Evolutionary conservation across 345 rosid genomes (phyloP).

Genomic region (Limnanthes douglasii): DNA sequence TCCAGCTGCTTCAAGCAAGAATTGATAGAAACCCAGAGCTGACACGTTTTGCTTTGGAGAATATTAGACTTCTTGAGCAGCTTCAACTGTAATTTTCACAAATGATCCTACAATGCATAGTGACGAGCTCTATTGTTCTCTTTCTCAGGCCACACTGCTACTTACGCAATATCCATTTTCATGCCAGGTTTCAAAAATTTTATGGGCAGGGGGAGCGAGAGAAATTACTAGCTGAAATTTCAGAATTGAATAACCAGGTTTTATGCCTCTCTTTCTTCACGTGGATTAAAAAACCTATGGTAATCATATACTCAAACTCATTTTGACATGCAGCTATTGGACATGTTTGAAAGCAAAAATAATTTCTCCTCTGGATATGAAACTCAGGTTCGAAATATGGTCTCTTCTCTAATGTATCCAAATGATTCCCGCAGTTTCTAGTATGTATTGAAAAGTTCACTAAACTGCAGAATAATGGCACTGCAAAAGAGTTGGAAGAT

Average conservation of each 20-base stretch:
- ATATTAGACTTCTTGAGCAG: constrained; percentile 50
- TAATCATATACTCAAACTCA: constrained; percentile 3
- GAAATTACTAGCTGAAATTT: constrained; percentile 41
- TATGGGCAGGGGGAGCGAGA: constrained; percentile 65
- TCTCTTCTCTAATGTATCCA: constrained; percentile 7
- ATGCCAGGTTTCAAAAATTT: constrained; percentile 49
- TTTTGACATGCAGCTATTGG: constrained; percentile 30
- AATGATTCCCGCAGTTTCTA: constrained; percentile 9
- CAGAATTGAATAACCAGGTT: constrained; percentile 73
- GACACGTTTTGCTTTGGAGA: constrained; percentile 43
- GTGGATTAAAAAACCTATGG: too few relatives aligned
- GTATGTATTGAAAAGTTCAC: constrained; percentile 3
- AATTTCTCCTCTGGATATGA: constrained; percentile 12
- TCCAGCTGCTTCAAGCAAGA: constrained; percentile 42
- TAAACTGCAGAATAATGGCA: constrained; percentile 31
- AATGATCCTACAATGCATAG: constrained; percentile 8
- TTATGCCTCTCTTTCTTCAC: too few relatives aligned
- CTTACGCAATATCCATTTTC: constrained; percentile 9
- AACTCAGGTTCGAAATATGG: constrained; percentile 22
- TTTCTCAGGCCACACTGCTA: too few relatives aligned
- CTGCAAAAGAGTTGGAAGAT: constrained; percentile 41
- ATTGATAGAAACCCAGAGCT: constrained; percentile 43
- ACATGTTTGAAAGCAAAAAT: constrained; percentile 27
- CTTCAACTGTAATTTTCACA: constrained; percentile 40
- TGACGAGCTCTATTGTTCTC: too few relatives aligned